A percentile compares a stretch with the other conserved stretches of the same genome.
Evolutionary conservation across 2,329 filamentous ascomycete species (phyloP).

Genomic region (Neonectria neomacrospora): DNA sequence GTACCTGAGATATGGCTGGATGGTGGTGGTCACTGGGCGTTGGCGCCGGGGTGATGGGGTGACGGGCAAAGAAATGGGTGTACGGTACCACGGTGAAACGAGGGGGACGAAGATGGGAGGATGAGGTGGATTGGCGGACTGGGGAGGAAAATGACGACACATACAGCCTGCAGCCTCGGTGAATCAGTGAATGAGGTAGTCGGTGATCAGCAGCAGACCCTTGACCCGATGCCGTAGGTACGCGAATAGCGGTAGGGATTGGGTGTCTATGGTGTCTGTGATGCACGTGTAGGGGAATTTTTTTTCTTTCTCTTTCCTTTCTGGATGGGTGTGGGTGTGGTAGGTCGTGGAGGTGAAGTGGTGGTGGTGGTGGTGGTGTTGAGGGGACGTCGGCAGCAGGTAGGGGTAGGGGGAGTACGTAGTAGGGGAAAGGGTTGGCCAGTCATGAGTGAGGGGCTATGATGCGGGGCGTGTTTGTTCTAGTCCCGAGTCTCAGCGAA

Average conservation of each 20-base stretch:
- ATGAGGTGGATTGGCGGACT: background rate
- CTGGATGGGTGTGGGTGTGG: slow-evolving; percentile 9
- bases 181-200: background rate
- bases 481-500: slow-evolving; percentile 13
- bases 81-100: slow-evolving; percentile 12
- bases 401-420: slow-evolving; percentile 31
- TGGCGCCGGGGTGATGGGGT: slow-evolving; percentile 11
- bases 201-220: slow-evolving; percentile 8
- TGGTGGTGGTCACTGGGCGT: slow-evolving; percentile 12
- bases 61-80: slow-evolving; percentile 3
- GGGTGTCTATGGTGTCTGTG: slow-evolving; percentile 3
- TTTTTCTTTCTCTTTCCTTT: slow-evolving; percentile 7
- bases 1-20: slow-evolving; percentile 20
- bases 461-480: slow-evolving; percentile 33
- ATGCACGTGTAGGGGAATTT: slow-evolving; percentile 5
- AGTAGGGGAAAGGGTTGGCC: slow-evolving; percentile 34
- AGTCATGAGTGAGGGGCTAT: slow-evolving; percentile 43
- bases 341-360: slow-evolving; percentile 1
- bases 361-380: slow-evolving; percentile 30
- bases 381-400: slow-evolving; percentile 17
- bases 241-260: background rate
- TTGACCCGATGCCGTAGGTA: background rate
- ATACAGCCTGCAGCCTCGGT: background rate
- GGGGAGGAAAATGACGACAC: slow-evolving; percentile 24
- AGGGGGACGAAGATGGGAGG: slow-evolving; percentile 9